Percentiles rank a stretch among this genome's conserved stretches.
Conservation (phyloP, 192 early-diverging fungal genomes). For the Oehlia diaphana region DNA sequence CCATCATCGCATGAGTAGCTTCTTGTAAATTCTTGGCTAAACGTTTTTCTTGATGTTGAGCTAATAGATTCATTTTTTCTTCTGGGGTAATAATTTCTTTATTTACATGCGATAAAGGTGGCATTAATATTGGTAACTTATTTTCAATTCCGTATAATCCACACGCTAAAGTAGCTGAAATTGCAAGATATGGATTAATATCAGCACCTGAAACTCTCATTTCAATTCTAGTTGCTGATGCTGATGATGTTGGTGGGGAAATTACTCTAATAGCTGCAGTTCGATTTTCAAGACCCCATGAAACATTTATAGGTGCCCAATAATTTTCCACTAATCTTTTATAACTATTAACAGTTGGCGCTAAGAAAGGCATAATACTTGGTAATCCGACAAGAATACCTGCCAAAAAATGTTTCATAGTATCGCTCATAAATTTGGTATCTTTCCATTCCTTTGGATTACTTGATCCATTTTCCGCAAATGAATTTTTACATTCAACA, state of each 20-base stretch:
- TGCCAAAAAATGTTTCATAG: conserved; percentile 56
- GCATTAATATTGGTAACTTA: conserved; percentile 50
- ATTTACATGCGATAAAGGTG: conserved; percentile 30
- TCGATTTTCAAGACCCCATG: conserved; percentile 78
- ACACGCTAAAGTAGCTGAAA: conserved; percentile 68
- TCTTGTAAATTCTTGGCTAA: conserved; percentile 65
- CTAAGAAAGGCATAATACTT: conserved; percentile 68
- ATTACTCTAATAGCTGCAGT: conserved; percentile 74
- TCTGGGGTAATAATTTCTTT: conserved; percentile 26
- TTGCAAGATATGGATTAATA: conserved; percentile 76
- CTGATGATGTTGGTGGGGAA: conserved; percentile 65
- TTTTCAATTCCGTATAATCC: conserved; percentile 72
- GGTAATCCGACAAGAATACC: conserved; percentile 63
- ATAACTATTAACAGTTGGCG: conserved; percentile 81
- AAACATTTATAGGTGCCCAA: conserved; percentile 82
- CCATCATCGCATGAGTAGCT: conserved; percentile 66
- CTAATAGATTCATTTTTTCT: conserved; percentile 29
- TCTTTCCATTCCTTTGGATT: conserved; percentile 27
- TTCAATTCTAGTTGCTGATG: conserved; percentile 70
- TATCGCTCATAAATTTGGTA: conserved; percentile 47
- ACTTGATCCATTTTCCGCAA: background rate
- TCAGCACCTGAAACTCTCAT: conserved; percentile 83
- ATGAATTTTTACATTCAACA: background rate
- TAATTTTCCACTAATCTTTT: conserved; percentile 81
- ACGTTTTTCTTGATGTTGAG: conserved; percentile 22